Conservation (phyloP, 768 basidiomycete species). For the Podaxis sp. region DNA sequence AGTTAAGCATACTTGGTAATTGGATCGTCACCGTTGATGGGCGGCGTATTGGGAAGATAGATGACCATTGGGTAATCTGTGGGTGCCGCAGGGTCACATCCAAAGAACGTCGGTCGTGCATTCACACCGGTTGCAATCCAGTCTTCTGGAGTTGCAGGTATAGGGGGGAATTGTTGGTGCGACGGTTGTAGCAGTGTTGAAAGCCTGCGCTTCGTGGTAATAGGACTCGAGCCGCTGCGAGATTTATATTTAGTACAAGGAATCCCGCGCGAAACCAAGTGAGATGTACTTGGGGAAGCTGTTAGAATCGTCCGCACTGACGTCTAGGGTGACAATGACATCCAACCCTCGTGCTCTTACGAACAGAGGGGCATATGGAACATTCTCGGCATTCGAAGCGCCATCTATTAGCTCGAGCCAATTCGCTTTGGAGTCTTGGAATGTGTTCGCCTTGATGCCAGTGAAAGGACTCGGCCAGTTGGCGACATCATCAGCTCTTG, state of each 20-base stretch:
- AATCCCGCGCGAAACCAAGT: not conserved
- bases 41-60: slow-evolving; percentile 79
- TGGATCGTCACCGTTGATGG: slow-evolving; percentile 57
- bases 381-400: slow-evolving; percentile 64
- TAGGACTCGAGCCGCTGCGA: slow-evolving; percentile 52
- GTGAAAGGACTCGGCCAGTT: slow-evolving; percentile 70
- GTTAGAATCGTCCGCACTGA: slow-evolving; percentile 50
- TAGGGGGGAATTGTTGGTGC: slow-evolving; percentile 65
- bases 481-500: slow-evolving; percentile 58
- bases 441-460: slow-evolving; percentile 47
- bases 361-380: slow-evolving; percentile 71
- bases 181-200: slow-evolving; percentile 43
- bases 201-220: slow-evolving; percentile 44
- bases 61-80: slow-evolving; percentile 67
- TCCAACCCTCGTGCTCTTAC: slow-evolving; percentile 70
- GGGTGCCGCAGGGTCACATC: slow-evolving; percentile 59
- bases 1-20: slow-evolving; percentile 54
- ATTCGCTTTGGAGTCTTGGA: slow-evolving; percentile 49
- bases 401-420: slow-evolving; percentile 73
- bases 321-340: slow-evolving; percentile 75
- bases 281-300: slow-evolving; percentile 68
- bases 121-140: slow-evolving; percentile 66
- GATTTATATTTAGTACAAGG: not conserved
- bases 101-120: slow-evolving; percentile 75
- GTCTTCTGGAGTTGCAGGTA: slow-evolving; percentile 48